Conservation (phyloP, 768 basidiomycete genomes). For the Pleurotus djamor region DNA sequence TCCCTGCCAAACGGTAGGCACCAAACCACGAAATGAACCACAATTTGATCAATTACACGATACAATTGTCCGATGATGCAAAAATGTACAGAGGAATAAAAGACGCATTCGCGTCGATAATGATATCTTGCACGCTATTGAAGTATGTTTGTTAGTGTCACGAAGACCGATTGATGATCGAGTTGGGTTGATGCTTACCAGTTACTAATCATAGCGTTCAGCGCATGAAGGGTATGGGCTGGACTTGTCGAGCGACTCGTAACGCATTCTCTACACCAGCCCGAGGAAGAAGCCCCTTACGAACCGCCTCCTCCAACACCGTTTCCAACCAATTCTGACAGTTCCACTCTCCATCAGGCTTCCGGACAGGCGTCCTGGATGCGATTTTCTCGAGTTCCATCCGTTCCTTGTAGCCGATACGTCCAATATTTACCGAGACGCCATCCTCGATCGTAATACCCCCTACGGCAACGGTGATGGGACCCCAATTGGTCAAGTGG, state of each 20-base stretch:
- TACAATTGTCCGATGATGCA: no score
- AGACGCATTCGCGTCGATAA: no score
- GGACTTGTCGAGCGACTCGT: neutral
- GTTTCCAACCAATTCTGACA: constrained; percentile 23
- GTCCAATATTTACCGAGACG: constrained; percentile 9
- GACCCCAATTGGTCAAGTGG: constrained; percentile 25
- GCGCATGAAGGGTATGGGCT: constrained; percentile 1
- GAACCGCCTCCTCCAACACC: constrained; percentile 4
- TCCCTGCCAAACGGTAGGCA: neutral
- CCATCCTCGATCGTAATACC: constrained; percentile 3
- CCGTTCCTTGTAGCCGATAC: constrained; percentile 14
- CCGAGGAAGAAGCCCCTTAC: neutral
- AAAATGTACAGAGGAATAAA: no score
- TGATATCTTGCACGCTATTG: no score
- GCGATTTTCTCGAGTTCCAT: constrained; percentile 19
- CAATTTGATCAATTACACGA: neutral
- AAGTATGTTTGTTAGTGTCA: no score
- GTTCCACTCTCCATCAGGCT: constrained; percentile 25
- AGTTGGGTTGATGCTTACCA: neutral
- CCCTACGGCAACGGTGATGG: constrained; percentile 15
- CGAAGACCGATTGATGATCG: no score
- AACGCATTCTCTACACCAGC: neutral
- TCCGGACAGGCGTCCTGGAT: constrained; percentile 12
- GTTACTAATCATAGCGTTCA: neutral
- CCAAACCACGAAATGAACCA: neutral